Percentiles rank a stretch among this genome's conserved stretches.
phyloP scores from a whole-genome alignment of 2,329 filamentous ascomycete species.

The Emericellopsis cladophorae region DNA sequence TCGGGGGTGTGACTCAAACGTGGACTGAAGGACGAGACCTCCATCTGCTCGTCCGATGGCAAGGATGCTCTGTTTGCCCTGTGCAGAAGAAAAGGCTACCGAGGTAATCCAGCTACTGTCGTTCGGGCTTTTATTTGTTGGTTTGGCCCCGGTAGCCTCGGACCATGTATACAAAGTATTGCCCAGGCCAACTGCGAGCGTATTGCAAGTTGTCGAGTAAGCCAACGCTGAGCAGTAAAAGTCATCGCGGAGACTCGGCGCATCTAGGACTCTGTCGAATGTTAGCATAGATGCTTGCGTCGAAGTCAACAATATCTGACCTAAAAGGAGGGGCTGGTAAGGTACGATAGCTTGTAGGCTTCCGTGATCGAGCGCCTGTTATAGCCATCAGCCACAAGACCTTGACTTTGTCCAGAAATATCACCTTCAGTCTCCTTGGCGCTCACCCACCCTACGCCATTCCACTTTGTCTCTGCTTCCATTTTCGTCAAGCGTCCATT shows the following conservation, averaged over 20 bases:
- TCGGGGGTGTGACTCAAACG: conserved; percentile 55
- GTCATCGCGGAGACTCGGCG: conserved; percentile 79
- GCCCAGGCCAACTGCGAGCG: conserved; percentile 73
- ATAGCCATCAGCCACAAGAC: no score
- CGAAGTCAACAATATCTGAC: conserved; percentile 27
- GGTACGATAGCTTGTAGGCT: conserved; percentile 7
- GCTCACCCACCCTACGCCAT: conserved; percentile 3
- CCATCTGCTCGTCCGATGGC: conserved; percentile 75
- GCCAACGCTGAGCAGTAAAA: conserved; percentile 90
- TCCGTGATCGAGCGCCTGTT: no score
- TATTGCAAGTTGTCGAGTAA: conserved; percentile 63
- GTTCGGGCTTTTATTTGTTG: conserved; percentile 19
- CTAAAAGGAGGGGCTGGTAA: conserved; percentile 68
- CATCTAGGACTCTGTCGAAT: conserved; percentile 67
- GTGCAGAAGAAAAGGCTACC: conserved; percentile 74
- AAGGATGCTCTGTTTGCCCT: conserved; percentile 67
- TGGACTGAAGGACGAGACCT: conserved; percentile 64
- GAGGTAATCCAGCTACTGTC: conserved; percentile 55
- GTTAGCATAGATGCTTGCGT: background rate
- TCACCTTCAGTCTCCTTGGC: background rate
- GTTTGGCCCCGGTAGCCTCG: conserved; percentile 52
- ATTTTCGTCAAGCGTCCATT: background rate
- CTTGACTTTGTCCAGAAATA: background rate
- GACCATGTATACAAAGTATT: conserved; percentile 82
- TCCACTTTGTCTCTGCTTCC: conserved; percentile 4